phyloP scores from a whole-genome alignment of 1,284 basidiomycete genomes.

The Puccinia novopanici region DNA sequence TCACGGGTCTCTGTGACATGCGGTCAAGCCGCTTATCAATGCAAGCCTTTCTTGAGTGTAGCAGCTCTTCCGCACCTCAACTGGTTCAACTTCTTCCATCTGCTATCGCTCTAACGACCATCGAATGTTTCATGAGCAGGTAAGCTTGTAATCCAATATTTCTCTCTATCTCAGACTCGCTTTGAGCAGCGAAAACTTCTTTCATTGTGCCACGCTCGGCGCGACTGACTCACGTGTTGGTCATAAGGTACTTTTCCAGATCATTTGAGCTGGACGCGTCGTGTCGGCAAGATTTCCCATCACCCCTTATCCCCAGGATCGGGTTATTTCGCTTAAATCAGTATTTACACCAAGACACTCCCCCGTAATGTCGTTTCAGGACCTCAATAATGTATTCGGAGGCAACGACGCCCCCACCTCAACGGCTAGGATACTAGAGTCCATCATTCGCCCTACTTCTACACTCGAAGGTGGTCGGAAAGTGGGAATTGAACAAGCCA shows the following conservation, averaged over 20 bases:
- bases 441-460: constrained; percentile 34
- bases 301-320: background rate
- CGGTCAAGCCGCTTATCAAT: too few species aligned
- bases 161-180: too few species aligned
- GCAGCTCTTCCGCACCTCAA: too few species aligned
- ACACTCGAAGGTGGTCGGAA: constrained; percentile 29
- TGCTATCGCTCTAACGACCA: background rate
- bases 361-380: constrained; percentile 14
- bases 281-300: background rate
- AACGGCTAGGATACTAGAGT: constrained; percentile 44
- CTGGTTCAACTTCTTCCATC: too few species aligned
- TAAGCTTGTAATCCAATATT: background rate
- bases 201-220: background rate
- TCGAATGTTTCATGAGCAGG: background rate
- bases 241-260: background rate
- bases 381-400: constrained; percentile 10
- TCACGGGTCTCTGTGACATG: too few species aligned
- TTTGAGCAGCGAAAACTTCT: background rate
- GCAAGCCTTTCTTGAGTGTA: too few species aligned
- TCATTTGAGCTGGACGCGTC: background rate
- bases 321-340: background rate
- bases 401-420: constrained; percentile 37
- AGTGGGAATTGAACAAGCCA: constrained; percentile 39
- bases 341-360: background rate
- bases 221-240: background rate